Evolutionary conservation across 345 rosid genomes (phyloP).

Genomic region (Salix dunnii): DNA sequence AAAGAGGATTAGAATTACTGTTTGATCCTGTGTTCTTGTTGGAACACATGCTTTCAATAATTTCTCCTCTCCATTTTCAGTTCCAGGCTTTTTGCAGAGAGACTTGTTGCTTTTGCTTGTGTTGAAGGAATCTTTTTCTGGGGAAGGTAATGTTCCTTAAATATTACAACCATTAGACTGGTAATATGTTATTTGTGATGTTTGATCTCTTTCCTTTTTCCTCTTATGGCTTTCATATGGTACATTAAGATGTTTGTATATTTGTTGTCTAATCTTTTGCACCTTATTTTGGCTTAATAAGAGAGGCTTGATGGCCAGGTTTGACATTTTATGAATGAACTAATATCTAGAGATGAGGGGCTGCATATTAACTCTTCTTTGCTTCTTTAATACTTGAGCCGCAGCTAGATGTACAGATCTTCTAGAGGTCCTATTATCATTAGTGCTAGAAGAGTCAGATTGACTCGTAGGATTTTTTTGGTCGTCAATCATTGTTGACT

Average conservation of each 20-base stretch:
- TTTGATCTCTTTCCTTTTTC: neutral
- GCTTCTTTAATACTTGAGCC: no score
- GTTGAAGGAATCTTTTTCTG: slow-evolving; percentile 91
- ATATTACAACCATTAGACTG: neutral
- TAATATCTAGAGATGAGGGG: slow-evolving; percentile 88
- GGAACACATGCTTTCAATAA: slow-evolving; percentile 13
- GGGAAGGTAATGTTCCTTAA: slow-evolving; percentile 56
- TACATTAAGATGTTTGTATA: neutral
- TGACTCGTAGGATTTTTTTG: no score
- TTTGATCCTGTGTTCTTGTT: neutral
- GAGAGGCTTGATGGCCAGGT: slow-evolving; percentile 92
- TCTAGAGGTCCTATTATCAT: no score
- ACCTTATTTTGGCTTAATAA: slow-evolving; percentile 93
- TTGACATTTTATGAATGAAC: slow-evolving; percentile 86
- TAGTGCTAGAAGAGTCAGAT: no score
- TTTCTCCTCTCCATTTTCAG: slow-evolving; percentile 33
- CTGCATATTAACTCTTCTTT: no score
- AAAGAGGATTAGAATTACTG: neutral
- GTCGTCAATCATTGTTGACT: no score
- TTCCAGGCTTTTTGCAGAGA: slow-evolving; percentile 67
- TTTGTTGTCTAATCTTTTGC: slow-evolving; percentile 60
- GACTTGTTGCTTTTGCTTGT: slow-evolving; percentile 87
- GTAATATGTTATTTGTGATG: slow-evolving; percentile 4
- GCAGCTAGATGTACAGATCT: no score
- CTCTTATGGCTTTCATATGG: neutral